Evolutionary conservation across 2,329 filamentous ascomycete species (phyloP).

Genomic region (Alternaria rosae): DNA sequence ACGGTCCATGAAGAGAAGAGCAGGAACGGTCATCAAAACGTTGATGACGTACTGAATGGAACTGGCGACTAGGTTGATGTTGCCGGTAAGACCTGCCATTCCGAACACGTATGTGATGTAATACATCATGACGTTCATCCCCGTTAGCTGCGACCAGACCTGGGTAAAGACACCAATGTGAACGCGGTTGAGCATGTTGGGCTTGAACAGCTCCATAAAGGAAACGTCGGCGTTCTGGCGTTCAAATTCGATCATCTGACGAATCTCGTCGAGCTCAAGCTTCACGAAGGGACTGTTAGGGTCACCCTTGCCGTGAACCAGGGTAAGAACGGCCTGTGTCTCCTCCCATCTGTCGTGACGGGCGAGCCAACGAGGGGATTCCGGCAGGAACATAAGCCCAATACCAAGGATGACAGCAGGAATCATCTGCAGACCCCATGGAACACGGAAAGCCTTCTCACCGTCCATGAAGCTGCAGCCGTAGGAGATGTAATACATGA

Average conservation of each 20-base stretch:
- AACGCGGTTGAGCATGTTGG: slow-evolving; percentile 76
- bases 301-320: slow-evolving; percentile 65
- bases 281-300: slow-evolving; percentile 69
- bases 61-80: slow-evolving; percentile 68
- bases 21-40: slow-evolving; percentile 78
- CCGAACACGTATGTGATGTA: slow-evolving; percentile 67
- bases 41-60: slow-evolving; percentile 82
- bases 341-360: slow-evolving; percentile 57
- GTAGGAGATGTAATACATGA: slow-evolving; percentile 46
- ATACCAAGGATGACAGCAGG: slow-evolving; percentile 52
- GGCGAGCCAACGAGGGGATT: slow-evolving; percentile 57
- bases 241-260: slow-evolving; percentile 77
- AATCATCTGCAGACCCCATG: slow-evolving; percentile 50
- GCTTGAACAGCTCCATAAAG: slow-evolving; percentile 75
- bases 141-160: slow-evolving; percentile 78
- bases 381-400: slow-evolving; percentile 59
- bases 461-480: slow-evolving; percentile 47
- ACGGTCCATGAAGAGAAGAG: slow-evolving; percentile 75
- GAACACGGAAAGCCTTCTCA: slow-evolving; percentile 45
- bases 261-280: slow-evolving; percentile 75
- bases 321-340: slow-evolving; percentile 50
- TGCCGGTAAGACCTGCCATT: slow-evolving; percentile 71
- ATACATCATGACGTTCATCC: slow-evolving; percentile 74
- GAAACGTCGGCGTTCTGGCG: slow-evolving; percentile 71
- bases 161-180: slow-evolving; percentile 75